A percentile compares a stretch with the other conserved stretches of the same genome.
phyloP scores from a whole-genome alignment of 2,329 filamentous ascomycete genomes.

The Lasiodiplodia hormozganensis region DNA sequence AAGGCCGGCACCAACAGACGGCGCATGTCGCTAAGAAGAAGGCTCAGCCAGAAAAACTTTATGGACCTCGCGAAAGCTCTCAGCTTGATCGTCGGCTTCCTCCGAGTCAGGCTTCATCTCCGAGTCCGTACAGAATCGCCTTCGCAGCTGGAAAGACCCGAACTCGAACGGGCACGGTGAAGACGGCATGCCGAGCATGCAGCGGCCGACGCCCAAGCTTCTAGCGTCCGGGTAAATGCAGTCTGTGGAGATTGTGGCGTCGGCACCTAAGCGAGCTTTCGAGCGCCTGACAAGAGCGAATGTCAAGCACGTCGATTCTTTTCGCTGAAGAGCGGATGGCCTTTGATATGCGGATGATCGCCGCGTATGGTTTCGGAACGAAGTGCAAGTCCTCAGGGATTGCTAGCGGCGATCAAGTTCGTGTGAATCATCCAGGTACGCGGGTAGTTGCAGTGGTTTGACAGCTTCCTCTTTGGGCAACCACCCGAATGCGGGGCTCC shows the following conservation, averaged over 20 bases:
- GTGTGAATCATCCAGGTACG: conserved; percentile 10
- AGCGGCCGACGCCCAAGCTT: neutral
- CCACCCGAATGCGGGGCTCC: conserved; percentile 18
- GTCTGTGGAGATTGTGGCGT: conserved; percentile 10
- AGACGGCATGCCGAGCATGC: conserved; percentile 14
- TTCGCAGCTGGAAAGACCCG: neutral
- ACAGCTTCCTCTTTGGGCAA: conserved; percentile 9
- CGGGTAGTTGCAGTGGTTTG: neutral
- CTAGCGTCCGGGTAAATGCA: conserved; percentile 22
- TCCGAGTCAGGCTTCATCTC: neutral
- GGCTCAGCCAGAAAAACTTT: neutral
- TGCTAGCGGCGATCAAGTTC: conserved; percentile 11
- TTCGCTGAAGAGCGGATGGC: neutral
- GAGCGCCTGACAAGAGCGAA: neutral
- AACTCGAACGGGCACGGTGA: conserved; percentile 2
- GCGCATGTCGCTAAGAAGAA: neutral
- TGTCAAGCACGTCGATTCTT: neutral
- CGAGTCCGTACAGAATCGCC: neutral
- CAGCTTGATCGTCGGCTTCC: neutral
- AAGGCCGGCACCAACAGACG: neutral
- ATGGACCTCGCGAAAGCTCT: neutral
- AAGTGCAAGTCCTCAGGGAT: neutral
- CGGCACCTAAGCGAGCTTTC: neutral
- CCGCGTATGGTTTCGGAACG: neutral
- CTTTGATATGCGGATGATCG: neutral